A percentile compares a stretch with the other conserved stretches of the same genome.
phyloP scores from a whole-genome alignment of 495 filamentous ascomycete genomes.

The Xylaria longipes region DNA sequence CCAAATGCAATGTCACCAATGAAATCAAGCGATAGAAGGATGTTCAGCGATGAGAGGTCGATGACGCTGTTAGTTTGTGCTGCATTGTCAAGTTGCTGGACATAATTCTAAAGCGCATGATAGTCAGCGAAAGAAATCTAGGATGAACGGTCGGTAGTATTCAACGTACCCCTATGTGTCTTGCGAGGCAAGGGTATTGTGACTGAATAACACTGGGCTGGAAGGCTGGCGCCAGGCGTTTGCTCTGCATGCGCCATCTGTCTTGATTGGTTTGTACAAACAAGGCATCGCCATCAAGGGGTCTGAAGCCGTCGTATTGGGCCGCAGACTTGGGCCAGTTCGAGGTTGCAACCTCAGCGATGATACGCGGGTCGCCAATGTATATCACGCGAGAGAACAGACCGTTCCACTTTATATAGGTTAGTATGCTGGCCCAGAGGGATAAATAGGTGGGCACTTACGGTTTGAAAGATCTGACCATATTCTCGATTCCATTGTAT shows the following conservation, averaged over 20 bases:
- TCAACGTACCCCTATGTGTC: conserved; percentile 16
- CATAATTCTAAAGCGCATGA: conserved; percentile 4
- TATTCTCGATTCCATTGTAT: conserved; percentile 26
- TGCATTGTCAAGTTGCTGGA: conserved; percentile 17
- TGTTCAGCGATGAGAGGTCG: conserved; percentile 17
- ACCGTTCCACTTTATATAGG: conserved; percentile 19
- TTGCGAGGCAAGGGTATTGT: conserved; percentile 21
- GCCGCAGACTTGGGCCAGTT: conserved; percentile 18
- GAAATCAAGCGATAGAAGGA: conserved; percentile 24
- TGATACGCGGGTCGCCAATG: conserved; percentile 17
- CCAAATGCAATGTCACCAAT: conserved; percentile 27
- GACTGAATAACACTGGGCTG: conserved; percentile 18
- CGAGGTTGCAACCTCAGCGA: conserved; percentile 22
- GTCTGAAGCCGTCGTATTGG: conserved; percentile 22
- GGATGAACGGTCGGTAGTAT: neutral
- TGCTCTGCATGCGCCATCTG: conserved; percentile 24
- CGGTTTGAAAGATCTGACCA: conserved; percentile 22
- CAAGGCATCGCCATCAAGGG: conserved; percentile 23
- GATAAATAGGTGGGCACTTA: neutral
- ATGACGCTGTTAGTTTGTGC: neutral
- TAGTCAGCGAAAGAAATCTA: neutral
- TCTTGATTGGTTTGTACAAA: conserved; percentile 18
- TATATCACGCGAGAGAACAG: conserved; percentile 23
- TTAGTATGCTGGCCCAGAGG: neutral
- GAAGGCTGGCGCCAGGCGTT: conserved; percentile 19